Base-by-base conservation (phyloP, 495 filamentous ascomycete genomes). In the Penicillium coffeae region DNA sequence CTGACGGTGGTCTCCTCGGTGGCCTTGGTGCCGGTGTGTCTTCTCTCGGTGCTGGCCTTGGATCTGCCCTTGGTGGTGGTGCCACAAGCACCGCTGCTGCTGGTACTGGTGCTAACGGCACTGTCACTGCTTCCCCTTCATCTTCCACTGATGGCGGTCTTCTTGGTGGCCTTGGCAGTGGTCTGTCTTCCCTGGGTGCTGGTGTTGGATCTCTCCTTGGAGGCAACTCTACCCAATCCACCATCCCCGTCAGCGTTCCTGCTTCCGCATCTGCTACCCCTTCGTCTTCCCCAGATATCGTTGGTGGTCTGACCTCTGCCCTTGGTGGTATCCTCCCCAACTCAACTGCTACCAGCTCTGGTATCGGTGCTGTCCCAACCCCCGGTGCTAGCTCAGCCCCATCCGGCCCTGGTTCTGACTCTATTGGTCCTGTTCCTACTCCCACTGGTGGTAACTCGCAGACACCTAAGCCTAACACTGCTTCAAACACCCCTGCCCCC, bases 171-270 rank as follows among this genome's bases (percentile, higher is more conserved):
- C n/a, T 51, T 33, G 48, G 33, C 13, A 41, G 14, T 36, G 25
- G 41, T 33, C 25, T 43, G 13, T 22, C 44, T 19, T 30, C 25
- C 25, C 25, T 30, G 10, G 25, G 25, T 30, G 25, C 25, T 10
- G 25, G 25, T 15, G 14, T 36, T 21, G 35, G 37, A 12, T n/a
- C 40, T 30, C 40, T 18, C 21, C 12, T 21, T 27, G 40, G 20
- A 7, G 40, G 25, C 13, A 30, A 30, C 25, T 30, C 25, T 30
- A 30, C 25, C 25, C 5, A 30, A 10, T 30, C 25, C 5, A 33
- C 41, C 27, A n/a, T 69, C 14, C 53, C 59, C 20, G 55, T 68
- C 39, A 64, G 58, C 42, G 55, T 62, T 45, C 60, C 67, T 39
- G 48, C 55, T 7, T 55, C 62, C 30, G 15, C 55, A 8, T 55